phyloP scores from a whole-genome alignment of 192 early-diverging fungal genomes.

The Chytriomyces sp. region DNA sequence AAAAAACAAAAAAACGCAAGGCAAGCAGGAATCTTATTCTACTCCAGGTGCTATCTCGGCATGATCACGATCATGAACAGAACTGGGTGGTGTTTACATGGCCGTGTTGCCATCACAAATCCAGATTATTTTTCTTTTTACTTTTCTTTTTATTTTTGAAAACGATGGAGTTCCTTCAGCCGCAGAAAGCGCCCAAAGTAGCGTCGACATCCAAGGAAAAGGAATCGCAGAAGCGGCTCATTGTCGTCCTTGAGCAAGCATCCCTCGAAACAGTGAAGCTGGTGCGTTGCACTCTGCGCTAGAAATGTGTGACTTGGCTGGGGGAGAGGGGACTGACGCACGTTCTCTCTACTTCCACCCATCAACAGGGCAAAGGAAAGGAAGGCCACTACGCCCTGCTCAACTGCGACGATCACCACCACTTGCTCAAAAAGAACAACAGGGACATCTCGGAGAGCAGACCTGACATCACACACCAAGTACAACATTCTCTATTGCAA shows the following conservation, averaged over 20 bases:
- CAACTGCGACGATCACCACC: slow-evolving; percentile 96
- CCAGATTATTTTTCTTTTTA: not conserved
- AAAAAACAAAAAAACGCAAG: no score
- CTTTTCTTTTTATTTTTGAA: slow-evolving; percentile 25
- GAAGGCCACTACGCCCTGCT: slow-evolving; percentile 82
- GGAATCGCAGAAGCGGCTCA: slow-evolving; percentile 68
- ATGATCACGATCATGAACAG: no score
- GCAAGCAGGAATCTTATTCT: no score
- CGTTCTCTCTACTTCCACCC: not conserved
- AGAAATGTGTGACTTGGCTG: slow-evolving; percentile 39
- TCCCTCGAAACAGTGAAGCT: slow-evolving; percentile 92
- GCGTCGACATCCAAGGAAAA: slow-evolving; percentile 24
- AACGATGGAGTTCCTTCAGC: slow-evolving; percentile 30
- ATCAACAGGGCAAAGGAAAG: slow-evolving; percentile 52
- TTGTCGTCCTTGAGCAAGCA: slow-evolving; percentile 91
- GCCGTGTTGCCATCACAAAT: no score
- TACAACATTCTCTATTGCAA: slow-evolving; percentile 33
- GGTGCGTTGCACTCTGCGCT: slow-evolving; percentile 34
- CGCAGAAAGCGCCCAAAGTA: slow-evolving; percentile 11
- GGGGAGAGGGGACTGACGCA: not conserved
- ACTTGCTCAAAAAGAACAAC: slow-evolving; percentile 83
- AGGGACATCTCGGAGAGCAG: slow-evolving; percentile 78
- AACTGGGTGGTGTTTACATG: no score
- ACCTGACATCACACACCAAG: slow-evolving; percentile 93
- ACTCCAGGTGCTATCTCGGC: no score